phyloP scores from a whole-genome alignment of 1,284 basidiomycete species.

The Agroathelia rolfsii region DNA sequence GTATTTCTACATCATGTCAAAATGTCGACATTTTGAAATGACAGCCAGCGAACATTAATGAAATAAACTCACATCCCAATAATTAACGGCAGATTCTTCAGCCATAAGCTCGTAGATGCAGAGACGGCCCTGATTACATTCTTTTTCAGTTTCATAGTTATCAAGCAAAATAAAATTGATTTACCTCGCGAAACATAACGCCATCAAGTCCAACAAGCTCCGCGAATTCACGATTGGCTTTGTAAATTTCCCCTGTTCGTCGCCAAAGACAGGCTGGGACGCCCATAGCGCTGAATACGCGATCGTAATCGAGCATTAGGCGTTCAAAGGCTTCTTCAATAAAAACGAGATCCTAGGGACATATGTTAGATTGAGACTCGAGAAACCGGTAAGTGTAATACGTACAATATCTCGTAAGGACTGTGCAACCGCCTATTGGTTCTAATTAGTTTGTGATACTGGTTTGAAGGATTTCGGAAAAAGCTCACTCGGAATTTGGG shows the following conservation, averaged over 20 bases:
- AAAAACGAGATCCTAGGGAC: slow-evolving; percentile 79
- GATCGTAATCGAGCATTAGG: slow-evolving; percentile 89
- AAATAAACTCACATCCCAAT: slow-evolving; percentile 76
- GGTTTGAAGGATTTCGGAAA: slow-evolving; percentile 3
- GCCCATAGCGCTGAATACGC: slow-evolving; percentile 91
- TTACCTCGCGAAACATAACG: slow-evolving; percentile 69
- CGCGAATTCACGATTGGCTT: slow-evolving; percentile 91
- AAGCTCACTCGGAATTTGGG: slow-evolving; percentile 80
- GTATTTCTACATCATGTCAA: slow-evolving; percentile 58
- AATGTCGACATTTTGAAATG: neutral
- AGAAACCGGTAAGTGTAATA: slow-evolving; percentile 7
- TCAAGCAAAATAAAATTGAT: slow-evolving; percentile 22
- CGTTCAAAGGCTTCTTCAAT: slow-evolving; percentile 97
- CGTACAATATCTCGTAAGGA: slow-evolving; percentile 78
- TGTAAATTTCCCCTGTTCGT: slow-evolving; percentile 96
- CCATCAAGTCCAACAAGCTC: slow-evolving; percentile 81
- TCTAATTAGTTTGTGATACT: slow-evolving; percentile 8
- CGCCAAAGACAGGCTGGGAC: slow-evolving; percentile 97
- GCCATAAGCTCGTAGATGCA: slow-evolving; percentile 98
- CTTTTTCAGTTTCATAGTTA: slow-evolving; percentile 1
- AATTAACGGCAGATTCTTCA: slow-evolving; percentile 93
- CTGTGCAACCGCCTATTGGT: slow-evolving; percentile 71
- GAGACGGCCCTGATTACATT: slow-evolving; percentile 55
- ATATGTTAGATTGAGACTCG: slow-evolving; percentile 8
- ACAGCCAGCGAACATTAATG: slow-evolving; percentile 4